These are phyloP conservation scores for Violaceomyces palustris DNA, from an alignment of 1,284 basidiomycete genomes.

Conservation along the genomic window DNA sequence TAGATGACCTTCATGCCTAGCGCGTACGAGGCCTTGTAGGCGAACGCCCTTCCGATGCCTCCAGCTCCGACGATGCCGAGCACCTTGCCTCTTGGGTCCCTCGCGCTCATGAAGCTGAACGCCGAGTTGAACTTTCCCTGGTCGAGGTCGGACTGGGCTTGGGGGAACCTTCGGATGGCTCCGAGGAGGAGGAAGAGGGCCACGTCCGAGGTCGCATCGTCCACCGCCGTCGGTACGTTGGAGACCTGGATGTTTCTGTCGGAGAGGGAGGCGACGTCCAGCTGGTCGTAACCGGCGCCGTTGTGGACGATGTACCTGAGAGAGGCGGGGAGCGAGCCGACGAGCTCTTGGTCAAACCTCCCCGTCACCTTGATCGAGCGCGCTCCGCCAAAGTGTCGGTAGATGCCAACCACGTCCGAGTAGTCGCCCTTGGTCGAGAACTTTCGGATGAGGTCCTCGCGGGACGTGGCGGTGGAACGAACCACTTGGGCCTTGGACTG, in stretches of 20 bases:
- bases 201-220: constrained; percentile 44
- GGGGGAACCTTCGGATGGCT: constrained; percentile 36
- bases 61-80: constrained; percentile 48
- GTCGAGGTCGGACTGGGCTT: constrained; percentile 26
- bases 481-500: constrained; percentile 17
- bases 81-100: constrained; percentile 33
- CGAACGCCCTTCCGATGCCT: constrained; percentile 42
- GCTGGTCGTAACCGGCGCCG: constrained; percentile 48
- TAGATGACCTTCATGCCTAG: constrained; percentile 44
- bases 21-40: constrained; percentile 39
- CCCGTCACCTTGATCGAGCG: constrained; percentile 36
- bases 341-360: constrained; percentile 38
- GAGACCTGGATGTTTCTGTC: constrained; percentile 29
- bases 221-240: constrained; percentile 44
- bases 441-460: constrained; percentile 25
- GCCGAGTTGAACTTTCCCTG: constrained; percentile 28
- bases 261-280: constrained; percentile 33
- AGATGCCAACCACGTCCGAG: constrained; percentile 69
- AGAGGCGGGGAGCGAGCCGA: constrained; percentile 20
- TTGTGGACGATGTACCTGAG: constrained; percentile 45
- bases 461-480: constrained; percentile 12
- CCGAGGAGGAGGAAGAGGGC: constrained; percentile 44
- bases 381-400: constrained; percentile 63
- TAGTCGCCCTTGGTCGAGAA: constrained; percentile 56
- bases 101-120: constrained; percentile 32